These are phyloP conservation scores for Globisporangium yorkense DNA, from an alignment of 352 stramenopile species.

Conservation along the genomic window DNA sequence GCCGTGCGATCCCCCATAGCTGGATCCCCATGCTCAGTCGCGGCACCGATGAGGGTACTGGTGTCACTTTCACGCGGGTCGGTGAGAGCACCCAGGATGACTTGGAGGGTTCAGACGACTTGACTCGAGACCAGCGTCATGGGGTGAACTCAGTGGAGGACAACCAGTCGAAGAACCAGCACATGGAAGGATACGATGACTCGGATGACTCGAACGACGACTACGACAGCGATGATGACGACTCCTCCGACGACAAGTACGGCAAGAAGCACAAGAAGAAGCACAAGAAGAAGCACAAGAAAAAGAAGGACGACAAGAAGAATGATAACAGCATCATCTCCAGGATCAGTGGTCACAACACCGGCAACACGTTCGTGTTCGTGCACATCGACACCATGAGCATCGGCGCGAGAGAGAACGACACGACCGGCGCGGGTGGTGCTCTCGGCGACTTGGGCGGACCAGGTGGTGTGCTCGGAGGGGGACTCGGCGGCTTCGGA, in stretches of 20 bases:
- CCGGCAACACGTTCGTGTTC: constrained; percentile 33
- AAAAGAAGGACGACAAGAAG: constrained; percentile 11
- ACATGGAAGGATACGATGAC: background rate
- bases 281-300: constrained; percentile 11
- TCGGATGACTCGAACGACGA: constrained; percentile 7
- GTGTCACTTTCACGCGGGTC: background rate
- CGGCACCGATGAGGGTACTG: background rate
- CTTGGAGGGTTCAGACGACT: background rate
- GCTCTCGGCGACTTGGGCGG: background rate
- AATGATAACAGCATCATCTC: constrained; percentile 20
- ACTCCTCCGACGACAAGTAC: constrained; percentile 1
- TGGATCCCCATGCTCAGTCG: background rate
- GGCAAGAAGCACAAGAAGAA: constrained; percentile 16
- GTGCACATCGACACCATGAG: constrained; percentile 22
- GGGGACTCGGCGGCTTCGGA: background rate
- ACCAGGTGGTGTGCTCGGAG: background rate
- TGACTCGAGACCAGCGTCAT: background rate
- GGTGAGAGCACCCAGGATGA: background rate
- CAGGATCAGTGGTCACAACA: constrained; percentile 26
- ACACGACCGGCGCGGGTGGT: background rate
- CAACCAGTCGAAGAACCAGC: background rate
- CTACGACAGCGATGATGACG: constrained; percentile 10
- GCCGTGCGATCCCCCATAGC: background rate
- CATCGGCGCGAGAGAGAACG: constrained; percentile 4
- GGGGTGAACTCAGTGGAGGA: background rate